Base-by-base conservation (phyloP, 2,329 filamentous ascomycete genomes). In the Xylaria sp. region DNA sequence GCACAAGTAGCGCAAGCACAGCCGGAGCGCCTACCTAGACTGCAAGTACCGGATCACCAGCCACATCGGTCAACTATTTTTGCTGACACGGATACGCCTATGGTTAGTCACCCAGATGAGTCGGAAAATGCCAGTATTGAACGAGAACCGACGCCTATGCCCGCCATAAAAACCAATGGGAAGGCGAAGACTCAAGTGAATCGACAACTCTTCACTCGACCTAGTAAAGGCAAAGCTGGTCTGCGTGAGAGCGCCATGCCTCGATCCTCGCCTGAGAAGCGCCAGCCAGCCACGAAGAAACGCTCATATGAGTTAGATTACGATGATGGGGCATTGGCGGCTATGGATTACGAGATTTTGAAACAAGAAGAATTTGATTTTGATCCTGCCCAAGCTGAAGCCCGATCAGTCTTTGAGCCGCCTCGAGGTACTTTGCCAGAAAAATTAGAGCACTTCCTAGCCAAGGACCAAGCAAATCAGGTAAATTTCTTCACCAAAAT, bases 361-460 rank as follows among this genome's bases (percentile, higher is more conserved):
- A 82, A 80, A 60, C 78, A 80, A 2, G 85, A 90, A 72, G 81
- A 83, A 0, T 90, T 90, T 70, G 87, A 90, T 74, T 84, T 84
- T 68, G 87, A 89, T 70, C 87, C 87, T 2, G 81, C 85, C 55
- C 82, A 83, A 62, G 81, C 81, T n/a, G 78, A 82, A 63, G 76
- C 73, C 57, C 79, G 73, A 44, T 78, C 76, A 77, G 78, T 69
- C 71, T 79, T 74, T 64, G 79, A 73, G 69, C 80, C 75, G 69
- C 77, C 73, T 69, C 75, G 79, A 66, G 81, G 81, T 42, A 82
- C 82, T 32, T 76, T 88, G 5, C 78, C 82, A 8, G 81, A 84
- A 10, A 86, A 84, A 68, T 80, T 90, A 13, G 78, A 82, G 50
- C 83, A 88, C 71, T 86, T 78, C 59, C 40, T 74, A 6, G 60